phyloP scores from a whole-genome alignment of 1,139 yeast genomes.

The Suhomyces maxii region DNA sequence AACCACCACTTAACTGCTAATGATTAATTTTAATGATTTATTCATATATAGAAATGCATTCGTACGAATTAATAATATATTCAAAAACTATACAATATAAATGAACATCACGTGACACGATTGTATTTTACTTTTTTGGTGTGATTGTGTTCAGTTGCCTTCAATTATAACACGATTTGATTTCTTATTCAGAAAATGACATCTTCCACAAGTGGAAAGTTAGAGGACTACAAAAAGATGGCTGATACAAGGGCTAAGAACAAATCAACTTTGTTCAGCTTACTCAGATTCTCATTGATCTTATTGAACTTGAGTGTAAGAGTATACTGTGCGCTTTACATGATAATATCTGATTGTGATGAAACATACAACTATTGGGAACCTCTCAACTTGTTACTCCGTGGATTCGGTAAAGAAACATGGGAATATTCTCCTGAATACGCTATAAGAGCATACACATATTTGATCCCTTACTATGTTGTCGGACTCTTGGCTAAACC shows the following conservation, averaged over 20 bases:
- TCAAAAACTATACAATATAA: too few relatives aligned
- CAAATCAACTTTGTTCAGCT: neutral
- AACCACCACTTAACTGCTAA: slow-evolving; percentile 1
- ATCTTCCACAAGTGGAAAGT: neutral
- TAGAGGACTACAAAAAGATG: neutral
- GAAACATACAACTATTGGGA: slow-evolving; percentile 85
- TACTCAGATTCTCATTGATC: slow-evolving; percentile 13
- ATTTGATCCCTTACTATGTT: slow-evolving; percentile 55
- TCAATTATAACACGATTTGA: neutral
- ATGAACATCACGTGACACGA: neutral
- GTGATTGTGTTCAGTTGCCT: neutral
- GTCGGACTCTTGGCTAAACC: slow-evolving; percentile 38
- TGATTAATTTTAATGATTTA: neutral
- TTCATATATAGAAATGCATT: neutral
- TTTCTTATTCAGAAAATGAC: neutral
- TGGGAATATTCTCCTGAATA: slow-evolving; percentile 96
- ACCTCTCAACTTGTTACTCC: slow-evolving; percentile 73
- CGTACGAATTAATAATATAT: too few relatives aligned
- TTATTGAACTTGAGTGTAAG: slow-evolving; percentile 38
- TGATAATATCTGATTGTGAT: slow-evolving; percentile 84
- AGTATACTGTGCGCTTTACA: slow-evolving; percentile 48
- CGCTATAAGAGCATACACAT: slow-evolving; percentile 86
- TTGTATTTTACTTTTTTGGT: neutral
- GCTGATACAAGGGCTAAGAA: neutral
- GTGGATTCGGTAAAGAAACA: slow-evolving; percentile 89